Evolutionary conservation across 306 rosid species (phyloP), one percentile per base, ranked within the genome.

Genomic region (Oemleria cerasiformis): DNA sequence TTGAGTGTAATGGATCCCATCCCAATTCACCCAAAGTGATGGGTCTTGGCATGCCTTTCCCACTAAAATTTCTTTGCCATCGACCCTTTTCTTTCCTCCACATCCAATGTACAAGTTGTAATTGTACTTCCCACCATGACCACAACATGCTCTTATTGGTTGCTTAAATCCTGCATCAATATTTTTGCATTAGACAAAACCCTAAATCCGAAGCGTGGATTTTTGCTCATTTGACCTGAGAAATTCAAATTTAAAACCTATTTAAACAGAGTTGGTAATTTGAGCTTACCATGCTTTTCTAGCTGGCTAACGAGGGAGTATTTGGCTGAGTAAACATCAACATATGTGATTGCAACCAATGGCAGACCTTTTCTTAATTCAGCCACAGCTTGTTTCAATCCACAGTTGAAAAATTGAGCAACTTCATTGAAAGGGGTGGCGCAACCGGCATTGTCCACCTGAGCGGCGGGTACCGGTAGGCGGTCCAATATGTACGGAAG

Each of bases 1-100:
- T 23, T 86, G 74, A 2, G 87, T 84, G 70, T 72, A 86, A 73
- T 89, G 90, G 19, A 86, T 84, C 2, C 96, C 96, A 65, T 86
- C 92, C 90, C 96, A 89, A 54, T 75, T 75, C 47, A 85, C 80
- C 75, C 68, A 64, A 14, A 73, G 77, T 11, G 72, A 77, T 47
- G 96, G 92, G 82, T 83, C 83, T 64, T 84, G 63, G 56, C 89
- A 86, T 3, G 90, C 61, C 44, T 73, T 75, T 34, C 78, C 86
- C 40, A 86, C 65, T 38, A 81, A 17, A 42, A 75, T 16, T 40
- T 72, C 76, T 75, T 36, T 77, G 5, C 89, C 95, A 60, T 70
- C 76, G 54, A 80, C 81, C 20, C 4, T 69, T 7, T 61, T 8
- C 50, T 40, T 79, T 19, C 66, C 77, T 57, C 80, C 79, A 20